Base-by-base conservation (phyloP, 768 basidiomycete genomes). In the Lentinula lateritia region DNA sequence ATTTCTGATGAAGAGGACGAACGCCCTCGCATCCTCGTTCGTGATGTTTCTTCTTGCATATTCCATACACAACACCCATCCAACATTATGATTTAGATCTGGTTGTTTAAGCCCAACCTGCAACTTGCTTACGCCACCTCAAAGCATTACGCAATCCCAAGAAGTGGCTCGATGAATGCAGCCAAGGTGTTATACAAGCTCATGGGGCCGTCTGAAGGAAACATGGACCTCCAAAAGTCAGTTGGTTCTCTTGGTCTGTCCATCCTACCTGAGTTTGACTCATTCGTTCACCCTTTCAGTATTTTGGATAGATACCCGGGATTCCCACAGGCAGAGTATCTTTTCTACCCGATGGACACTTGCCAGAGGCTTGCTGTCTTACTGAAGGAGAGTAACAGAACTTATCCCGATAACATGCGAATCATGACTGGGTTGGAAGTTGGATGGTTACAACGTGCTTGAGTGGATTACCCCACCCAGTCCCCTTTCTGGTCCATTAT, bases 71-170 rank as follows among this genome's bases (percentile, higher is more conserved):
- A 5, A 36, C 52, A 45, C 45, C 62, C 62, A 52, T 18, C 59
- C 15, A 50, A 10, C 50, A 48, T 32, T 23, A 15, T 28, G 18
- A 10, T 55, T 16, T 68, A 95, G 94, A 80, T 98, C 20, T 98
- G 96, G 95, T 70, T 98, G 20, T 97, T 98, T 82, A 97, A 95
- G 72, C 94, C 95, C 0, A 87, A 81, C 64, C 85, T 98, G 66
- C 84, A 83, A 10, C 73, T 98, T 13, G 85, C 93, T 1, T 95
- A 93, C 70, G 81, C 83, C 50, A 79, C 83, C 8, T 72, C 82
- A 6, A 73, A 74, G 10, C 76, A 82, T 16, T 84, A 83, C 59
- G 71, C 82, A 6, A 78, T 93, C 20, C 83, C 88, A 7, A 84
- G 85, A 70, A 80, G 76, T 52, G 86, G 80, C 6, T 83, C 84